Base-by-base conservation (phyloP, 78 protist genomes). In the Protostelium mycophagum region DNA sequence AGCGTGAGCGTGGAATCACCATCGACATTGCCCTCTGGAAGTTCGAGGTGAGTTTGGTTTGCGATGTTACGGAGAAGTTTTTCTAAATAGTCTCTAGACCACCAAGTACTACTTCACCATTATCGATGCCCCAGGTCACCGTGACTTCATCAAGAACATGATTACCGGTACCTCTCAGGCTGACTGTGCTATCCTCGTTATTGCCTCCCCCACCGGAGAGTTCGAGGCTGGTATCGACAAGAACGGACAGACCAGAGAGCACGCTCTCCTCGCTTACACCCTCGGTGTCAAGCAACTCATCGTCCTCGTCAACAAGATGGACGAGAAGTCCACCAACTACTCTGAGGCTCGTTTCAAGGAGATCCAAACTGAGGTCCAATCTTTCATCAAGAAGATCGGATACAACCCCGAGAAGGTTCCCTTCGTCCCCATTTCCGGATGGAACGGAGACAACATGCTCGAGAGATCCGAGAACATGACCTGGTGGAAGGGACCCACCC, bases 121-220 rank as follows among this genome's bases (percentile, higher is more conserved):
- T 95, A 99, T 99, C 88, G 99, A 99, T 90, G 99, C 99, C 93
- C 99, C 99, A 37, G 99, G 99, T 51, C 99, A 99, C 92, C 38
- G 99, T 0, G 99, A 98, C 90, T 98, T 98, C 98, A 98, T 98
- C 98, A 99, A 99, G 99, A 99, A 99, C 99, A 99, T 98, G 99
- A 99, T 99, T 91, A 97, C 99, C 34, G 99, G 99, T 31, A 96
- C 99, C 90, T 98, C 99, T 31, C 96, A 95, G 96, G 99, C 99
- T 83, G 99, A 98, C 85, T 73, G 89, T 88, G 99, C 99, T 35
- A 86, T 98, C 83, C 97, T 98, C 88, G 97, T 98, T 90, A 95
- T 97, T 63, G 96, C 96, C 92, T 91, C 98, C 91, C 94, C 91
- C 86, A 83, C 92, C 35, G 99, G 99, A 38, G 98, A 95, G 91